These are phyloP conservation scores for Sordariomycetes sp. DNA, from an alignment of 2,329 filamentous ascomycete species.

Conservation along the genomic window DNA sequence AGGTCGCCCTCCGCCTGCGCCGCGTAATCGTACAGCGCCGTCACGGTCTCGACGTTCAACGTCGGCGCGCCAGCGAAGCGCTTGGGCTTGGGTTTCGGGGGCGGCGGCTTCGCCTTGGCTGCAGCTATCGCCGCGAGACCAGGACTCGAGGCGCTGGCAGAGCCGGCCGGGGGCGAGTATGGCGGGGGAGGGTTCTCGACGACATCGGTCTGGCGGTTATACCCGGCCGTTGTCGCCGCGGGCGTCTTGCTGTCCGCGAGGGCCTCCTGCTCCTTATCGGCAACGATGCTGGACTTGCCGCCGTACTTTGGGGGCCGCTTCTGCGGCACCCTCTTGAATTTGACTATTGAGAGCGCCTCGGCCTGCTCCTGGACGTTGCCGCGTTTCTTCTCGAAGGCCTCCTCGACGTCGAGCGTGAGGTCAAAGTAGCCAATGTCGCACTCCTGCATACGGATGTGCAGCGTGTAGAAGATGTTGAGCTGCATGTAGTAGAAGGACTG, in stretches of 20 bases:
- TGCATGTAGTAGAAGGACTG: constrained; percentile 99
- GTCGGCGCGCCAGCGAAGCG: constrained; percentile 50
- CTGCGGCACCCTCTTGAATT: constrained; percentile 80
- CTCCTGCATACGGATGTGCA: constrained; percentile 95
- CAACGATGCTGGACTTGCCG: background rate
- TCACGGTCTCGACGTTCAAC: constrained; percentile 61
- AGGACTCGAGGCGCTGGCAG: constrained; percentile 15
- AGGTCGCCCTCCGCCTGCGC: constrained; percentile 91
- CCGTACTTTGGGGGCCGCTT: constrained; percentile 46
- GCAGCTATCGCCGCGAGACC: constrained; percentile 33
- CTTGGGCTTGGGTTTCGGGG: constrained; percentile 67
- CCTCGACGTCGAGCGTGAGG: constrained; percentile 78
- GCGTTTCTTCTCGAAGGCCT: constrained; percentile 78
- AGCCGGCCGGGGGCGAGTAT: constrained; percentile 37
- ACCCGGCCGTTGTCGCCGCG: constrained; percentile 35
- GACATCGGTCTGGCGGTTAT: constrained; percentile 24
- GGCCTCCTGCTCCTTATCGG: constrained; percentile 25
- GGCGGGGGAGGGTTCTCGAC: constrained; percentile 54
- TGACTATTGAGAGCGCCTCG: constrained; percentile 75
- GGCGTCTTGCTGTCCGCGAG: constrained; percentile 33
- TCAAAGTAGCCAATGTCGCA: constrained; percentile 98
- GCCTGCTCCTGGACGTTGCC: constrained; percentile 74
- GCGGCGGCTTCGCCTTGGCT: constrained; percentile 54
- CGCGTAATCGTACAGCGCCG: constrained; percentile 90
- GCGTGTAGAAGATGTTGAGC: constrained; percentile 95